Conservation (phyloP, 2,329 filamentous ascomycete genomes). For the Niveomyces coronatus region DNA sequence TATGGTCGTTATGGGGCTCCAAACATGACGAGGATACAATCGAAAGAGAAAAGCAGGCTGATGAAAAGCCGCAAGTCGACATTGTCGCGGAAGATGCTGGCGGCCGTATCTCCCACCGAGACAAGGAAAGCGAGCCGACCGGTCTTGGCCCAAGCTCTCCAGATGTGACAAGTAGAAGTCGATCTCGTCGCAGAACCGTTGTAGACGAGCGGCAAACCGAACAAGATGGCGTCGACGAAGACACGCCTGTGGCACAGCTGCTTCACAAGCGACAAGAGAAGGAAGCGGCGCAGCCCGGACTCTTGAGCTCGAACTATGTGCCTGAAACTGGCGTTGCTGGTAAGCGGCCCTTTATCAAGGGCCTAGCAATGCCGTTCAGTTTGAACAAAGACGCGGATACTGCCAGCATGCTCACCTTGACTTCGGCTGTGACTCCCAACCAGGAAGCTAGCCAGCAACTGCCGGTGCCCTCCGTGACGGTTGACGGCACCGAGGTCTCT, state of each 20-base stretch:
- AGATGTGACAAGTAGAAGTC: conserved; percentile 22
- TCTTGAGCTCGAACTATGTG: conserved; percentile 32
- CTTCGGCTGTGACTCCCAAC: conserved; percentile 26
- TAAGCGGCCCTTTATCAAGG: conserved; percentile 56
- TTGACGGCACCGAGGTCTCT: conserved; percentile 13
- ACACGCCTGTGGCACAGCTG: conserved; percentile 33
- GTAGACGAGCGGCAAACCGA: conserved; percentile 41
- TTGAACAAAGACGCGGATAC: conserved; percentile 53
- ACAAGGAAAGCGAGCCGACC: conserved; percentile 28
- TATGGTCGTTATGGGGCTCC: conserved; percentile 84
- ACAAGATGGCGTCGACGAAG: conserved; percentile 21
- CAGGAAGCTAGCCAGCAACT: conserved; percentile 8
- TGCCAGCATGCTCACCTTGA: conserved; percentile 60
- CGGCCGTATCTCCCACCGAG: conserved; percentile 13
- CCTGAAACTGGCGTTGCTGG: conserved; percentile 42
- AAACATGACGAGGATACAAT: conserved; percentile 77
- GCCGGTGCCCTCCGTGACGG: conserved; percentile 13
- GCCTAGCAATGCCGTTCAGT: conserved; percentile 65
- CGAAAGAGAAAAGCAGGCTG: conserved; percentile 43
- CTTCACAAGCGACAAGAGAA: conserved; percentile 31
- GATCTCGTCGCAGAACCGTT: conserved; percentile 36
- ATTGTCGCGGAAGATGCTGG: conserved; percentile 30
- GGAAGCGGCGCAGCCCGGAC: conserved; percentile 29
- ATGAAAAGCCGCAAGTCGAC: conserved; percentile 22
- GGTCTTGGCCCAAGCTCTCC: conserved; percentile 17